These are phyloP conservation scores for Pichia sp. DNA, from an alignment of 1,139 yeast genomes.

Conservation along the genomic window DNA sequence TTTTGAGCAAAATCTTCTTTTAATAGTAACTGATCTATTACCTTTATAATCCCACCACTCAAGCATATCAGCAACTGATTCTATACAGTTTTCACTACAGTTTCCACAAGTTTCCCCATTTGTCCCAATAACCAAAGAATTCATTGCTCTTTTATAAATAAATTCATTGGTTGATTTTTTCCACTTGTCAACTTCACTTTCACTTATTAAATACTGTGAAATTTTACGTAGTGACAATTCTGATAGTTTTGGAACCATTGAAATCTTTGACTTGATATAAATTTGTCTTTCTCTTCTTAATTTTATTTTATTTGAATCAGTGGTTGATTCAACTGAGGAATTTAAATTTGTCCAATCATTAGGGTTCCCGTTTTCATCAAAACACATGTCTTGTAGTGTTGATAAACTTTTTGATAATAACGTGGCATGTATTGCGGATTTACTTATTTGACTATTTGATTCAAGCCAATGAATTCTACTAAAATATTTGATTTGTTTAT, in stretches of 20 bases:
- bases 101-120: slow-evolving; percentile 46
- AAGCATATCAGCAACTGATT: slow-evolving; percentile 46
- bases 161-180: slow-evolving; percentile 33
- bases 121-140: slow-evolving; percentile 39
- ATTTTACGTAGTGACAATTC: slow-evolving; percentile 39
- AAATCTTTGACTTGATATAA: slow-evolving; percentile 4
- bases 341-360: slow-evolving; percentile 12
- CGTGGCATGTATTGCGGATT: slow-evolving; percentile 20
- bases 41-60: slow-evolving; percentile 58
- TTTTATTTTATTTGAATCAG: slow-evolving; percentile 1
- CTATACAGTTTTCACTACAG: slow-evolving; percentile 39
- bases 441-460: slow-evolving; percentile 19
- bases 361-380: slow-evolving; percentile 11
- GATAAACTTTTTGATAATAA: slow-evolving; percentile 26
- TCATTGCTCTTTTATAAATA: slow-evolving; percentile 35
- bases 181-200: slow-evolving; percentile 42
- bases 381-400: slow-evolving; percentile 22
- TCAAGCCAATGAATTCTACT: slow-evolving; percentile 27
- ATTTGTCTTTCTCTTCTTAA: slow-evolving; percentile 8
- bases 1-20: slow-evolving; percentile 41
- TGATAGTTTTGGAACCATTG: slow-evolving; percentile 35
- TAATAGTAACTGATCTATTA: slow-evolving; percentile 37
- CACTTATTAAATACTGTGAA: slow-evolving; percentile 40
- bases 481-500: slow-evolving; percentile 19
- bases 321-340: slow-evolving; percentile 3